Percentiles rank a stretch among this genome's conserved stretches.
Evolutionary conservation across 2,329 filamentous ascomycete species (phyloP).

Genomic region (Ascomycota sp.): DNA sequence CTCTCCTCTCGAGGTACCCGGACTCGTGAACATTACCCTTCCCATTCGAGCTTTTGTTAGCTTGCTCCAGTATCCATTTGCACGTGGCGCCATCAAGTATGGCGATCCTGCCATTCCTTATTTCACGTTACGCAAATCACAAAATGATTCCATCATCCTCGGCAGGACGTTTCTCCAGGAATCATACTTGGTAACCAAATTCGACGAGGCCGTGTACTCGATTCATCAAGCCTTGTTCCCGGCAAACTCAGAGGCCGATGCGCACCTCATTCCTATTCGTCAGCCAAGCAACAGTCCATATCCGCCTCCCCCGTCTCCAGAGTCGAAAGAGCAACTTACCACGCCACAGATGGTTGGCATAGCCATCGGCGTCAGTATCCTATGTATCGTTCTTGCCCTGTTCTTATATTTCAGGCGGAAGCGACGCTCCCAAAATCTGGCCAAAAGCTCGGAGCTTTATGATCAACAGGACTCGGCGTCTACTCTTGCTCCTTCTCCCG

Average conservation of each 20-base stretch:
- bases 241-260: slow-evolving; percentile 16
- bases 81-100: slow-evolving; percentile 18
- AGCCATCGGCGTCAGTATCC: slow-evolving; percentile 17
- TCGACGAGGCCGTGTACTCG: slow-evolving; percentile 29
- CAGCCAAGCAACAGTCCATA: slow-evolving; percentile 24
- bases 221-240: slow-evolving; percentile 33
- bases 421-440: slow-evolving; percentile 7
- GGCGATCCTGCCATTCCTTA: slow-evolving; percentile 29
- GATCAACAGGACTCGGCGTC: slow-evolving; percentile 17
- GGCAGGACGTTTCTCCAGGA: slow-evolving; percentile 51
- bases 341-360: slow-evolving; percentile 23
- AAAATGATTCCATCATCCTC: slow-evolving; percentile 31
- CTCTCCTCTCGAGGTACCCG: slow-evolving; percentile 22
- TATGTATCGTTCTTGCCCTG: slow-evolving; percentile 11
- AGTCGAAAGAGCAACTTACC: slow-evolving; percentile 11
- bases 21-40: slow-evolving; percentile 33
- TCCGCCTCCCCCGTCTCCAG: slow-evolving; percentile 13
- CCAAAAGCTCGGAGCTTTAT: slow-evolving; percentile 4
- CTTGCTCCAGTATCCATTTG: slow-evolving; percentile 26
- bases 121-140: slow-evolving; percentile 39
- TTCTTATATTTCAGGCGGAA: slow-evolving; percentile 14
- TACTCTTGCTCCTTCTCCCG: slow-evolving; percentile 9
- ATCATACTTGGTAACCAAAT: slow-evolving; percentile 34
- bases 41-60: slow-evolving; percentile 28
- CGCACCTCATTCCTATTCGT: slow-evolving; percentile 19